These are phyloP conservation scores for Metarhizium anisopliae DNA, from an alignment of 2,329 filamentous ascomycete species.

Conservation along the genomic window DNA sequence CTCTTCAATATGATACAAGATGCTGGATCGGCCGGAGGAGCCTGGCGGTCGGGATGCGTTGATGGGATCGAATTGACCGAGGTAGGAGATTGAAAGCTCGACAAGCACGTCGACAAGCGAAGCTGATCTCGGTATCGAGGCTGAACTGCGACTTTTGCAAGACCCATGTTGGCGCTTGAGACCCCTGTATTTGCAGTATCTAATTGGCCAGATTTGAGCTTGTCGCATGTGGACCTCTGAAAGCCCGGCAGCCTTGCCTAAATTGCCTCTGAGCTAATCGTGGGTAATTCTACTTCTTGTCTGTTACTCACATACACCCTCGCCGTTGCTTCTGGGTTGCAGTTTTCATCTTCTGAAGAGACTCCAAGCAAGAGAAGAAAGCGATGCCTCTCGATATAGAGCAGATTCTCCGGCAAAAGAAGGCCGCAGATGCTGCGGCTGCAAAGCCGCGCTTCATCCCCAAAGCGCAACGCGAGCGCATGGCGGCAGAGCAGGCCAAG, in stretches of 20 bases:
- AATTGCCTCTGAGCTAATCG: not conserved
- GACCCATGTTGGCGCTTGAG: not conserved
- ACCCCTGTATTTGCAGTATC: not conserved
- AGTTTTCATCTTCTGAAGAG: not conserved
- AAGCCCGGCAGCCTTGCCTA: conserved; percentile 8
- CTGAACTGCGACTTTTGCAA: conserved; percentile 7
- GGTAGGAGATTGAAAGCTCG: not conserved
- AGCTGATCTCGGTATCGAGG: conserved; percentile 5
- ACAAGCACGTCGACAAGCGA: not conserved
- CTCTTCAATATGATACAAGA: not conserved
- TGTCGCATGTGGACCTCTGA: not conserved
- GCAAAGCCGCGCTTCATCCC: conserved; percentile 84
- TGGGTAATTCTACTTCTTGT: no score
- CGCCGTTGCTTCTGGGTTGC: not conserved
- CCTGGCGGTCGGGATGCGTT: not conserved
- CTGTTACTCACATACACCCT: not conserved
- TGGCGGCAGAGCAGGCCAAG: conserved; percentile 68
- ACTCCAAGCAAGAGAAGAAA: not conserved
- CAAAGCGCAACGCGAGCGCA: conserved; percentile 70
- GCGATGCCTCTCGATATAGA: conserved; percentile 62
- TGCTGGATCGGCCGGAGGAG: not conserved
- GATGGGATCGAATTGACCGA: not conserved
- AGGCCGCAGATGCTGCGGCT: conserved; percentile 73
- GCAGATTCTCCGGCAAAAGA: conserved; percentile 76
- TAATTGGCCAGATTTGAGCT: conserved; percentile 4